Conservation (phyloP, 148 eudicot species). For the Heliamphora exappendiculata region DNA sequence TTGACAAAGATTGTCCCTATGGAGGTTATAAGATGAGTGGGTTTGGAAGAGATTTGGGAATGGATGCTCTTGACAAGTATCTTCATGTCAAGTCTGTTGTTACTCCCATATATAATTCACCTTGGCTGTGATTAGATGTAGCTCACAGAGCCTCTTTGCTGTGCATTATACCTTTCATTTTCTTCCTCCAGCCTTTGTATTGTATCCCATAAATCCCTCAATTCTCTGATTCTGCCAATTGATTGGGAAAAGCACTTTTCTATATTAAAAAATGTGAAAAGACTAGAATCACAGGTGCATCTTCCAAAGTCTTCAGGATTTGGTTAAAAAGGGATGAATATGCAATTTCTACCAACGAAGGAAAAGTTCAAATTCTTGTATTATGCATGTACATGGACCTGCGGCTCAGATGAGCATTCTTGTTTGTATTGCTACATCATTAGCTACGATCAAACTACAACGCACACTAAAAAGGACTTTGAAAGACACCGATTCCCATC, state of each 20-base stretch:
- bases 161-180: not conserved
- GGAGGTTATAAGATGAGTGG: constrained; percentile 92
- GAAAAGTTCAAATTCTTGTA: too few relatives aligned
- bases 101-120: constrained; percentile 61
- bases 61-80: constrained; percentile 56
- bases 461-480: too few relatives aligned
- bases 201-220: not conserved
- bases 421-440: too few relatives aligned
- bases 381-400: too few relatives aligned
- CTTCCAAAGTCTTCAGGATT: too few relatives aligned
- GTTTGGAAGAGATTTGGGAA: constrained; percentile 57
- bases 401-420: too few relatives aligned
- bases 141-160: not conserved
- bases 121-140: constrained; percentile 39
- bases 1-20: constrained; percentile 51
- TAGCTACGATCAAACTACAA: too few relatives aligned
- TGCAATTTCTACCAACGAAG: too few relatives aligned
- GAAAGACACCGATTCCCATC: too few relatives aligned
- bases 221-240: not conserved
- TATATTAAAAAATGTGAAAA: not conserved
- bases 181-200: not conserved
- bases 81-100: constrained; percentile 61
- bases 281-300: too few relatives aligned
- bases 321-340: too few relatives aligned
- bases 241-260: not conserved